Conservation (phyloP, 75 land plant genomes). For the Cupressus sempervirens region DNA sequence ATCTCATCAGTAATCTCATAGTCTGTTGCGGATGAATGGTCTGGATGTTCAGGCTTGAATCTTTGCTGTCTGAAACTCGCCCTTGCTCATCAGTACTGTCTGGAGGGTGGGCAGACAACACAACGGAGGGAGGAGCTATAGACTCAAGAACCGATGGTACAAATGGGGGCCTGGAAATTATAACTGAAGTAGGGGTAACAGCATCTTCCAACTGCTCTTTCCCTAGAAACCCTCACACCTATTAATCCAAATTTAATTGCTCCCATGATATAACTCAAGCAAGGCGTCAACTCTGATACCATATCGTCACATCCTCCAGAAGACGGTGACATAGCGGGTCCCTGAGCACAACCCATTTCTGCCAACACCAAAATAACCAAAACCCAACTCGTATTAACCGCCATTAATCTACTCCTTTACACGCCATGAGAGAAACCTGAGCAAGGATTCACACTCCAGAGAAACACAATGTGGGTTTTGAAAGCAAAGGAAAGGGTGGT, state of each 20-base stretch:
- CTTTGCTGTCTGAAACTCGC: conserved; percentile 1
- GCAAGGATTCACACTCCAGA: neutral
- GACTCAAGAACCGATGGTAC: neutral
- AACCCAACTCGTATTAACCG: neutral
- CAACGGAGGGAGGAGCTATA: neutral
- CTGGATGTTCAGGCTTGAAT: conserved; percentile 17
- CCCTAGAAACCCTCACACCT: no score
- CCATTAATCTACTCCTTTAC: neutral
- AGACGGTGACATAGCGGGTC: neutral
- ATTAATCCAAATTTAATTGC: no score
- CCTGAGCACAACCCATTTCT: neutral
- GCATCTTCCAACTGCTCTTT: no score
- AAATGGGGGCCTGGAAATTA: neutral
- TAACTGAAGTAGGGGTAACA: neutral
- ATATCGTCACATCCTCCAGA: neutral
- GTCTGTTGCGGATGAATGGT: conserved; percentile 23
- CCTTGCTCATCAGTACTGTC: neutral
- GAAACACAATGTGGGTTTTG: neutral
- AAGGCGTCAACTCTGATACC: conserved; percentile 17
- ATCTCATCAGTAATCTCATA: conserved; percentile 91
- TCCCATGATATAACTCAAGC: conserved; percentile 21
- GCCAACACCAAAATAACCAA: neutral
- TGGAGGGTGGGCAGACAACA: neutral
- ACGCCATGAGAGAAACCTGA: neutral
- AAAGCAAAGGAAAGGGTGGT: neutral